phyloP scores from a whole-genome alignment of 345 rosid species.

The Streptanthus diversifolius region DNA sequence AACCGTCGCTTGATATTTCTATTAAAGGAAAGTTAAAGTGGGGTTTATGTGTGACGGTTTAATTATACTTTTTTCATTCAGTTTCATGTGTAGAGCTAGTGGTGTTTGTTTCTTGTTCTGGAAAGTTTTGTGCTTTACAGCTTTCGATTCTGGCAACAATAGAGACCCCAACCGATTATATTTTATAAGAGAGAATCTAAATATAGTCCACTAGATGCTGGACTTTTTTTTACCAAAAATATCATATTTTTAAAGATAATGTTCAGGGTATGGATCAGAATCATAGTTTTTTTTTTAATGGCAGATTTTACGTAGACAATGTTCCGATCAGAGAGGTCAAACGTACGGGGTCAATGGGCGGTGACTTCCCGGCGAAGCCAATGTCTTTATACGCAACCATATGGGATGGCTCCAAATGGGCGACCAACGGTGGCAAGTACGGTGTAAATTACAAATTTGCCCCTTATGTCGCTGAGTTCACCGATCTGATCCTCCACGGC shows the following conservation, averaged over 20 bases:
- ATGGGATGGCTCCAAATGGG: conserved; percentile 98
- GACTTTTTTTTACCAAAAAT: background rate
- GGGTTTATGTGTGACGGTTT: background rate
- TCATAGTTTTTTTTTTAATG: background rate
- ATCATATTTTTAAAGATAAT: background rate
- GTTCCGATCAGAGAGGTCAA: conserved; percentile 76
- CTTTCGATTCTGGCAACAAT: background rate
- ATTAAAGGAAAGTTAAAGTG: conserved; percentile 2
- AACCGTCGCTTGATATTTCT: conserved; percentile 14
- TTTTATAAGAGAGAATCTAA: background rate
- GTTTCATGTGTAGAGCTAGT: conserved; percentile 1
- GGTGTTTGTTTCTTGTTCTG: conserved; percentile 2
- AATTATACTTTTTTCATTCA: background rate
- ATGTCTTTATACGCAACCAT: conserved; percentile 92
- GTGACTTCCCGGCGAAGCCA: conserved; percentile 90
- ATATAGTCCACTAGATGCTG: background rate
- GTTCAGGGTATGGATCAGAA: background rate
- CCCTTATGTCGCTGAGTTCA: conserved; percentile 65
- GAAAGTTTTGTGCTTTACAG: conserved; percentile 18
- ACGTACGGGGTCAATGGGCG: conserved; percentile 71
- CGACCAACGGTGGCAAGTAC: conserved; percentile 93
- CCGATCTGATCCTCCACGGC: conserved; percentile 72
- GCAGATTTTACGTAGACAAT: conserved; percentile 74
- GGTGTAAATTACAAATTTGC: conserved; percentile 86
- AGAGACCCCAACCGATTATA: conserved; percentile 4